Base-by-base conservation (phyloP, 768 basidiomycete species). In the Sporobolomyces pararoseus region DNA sequence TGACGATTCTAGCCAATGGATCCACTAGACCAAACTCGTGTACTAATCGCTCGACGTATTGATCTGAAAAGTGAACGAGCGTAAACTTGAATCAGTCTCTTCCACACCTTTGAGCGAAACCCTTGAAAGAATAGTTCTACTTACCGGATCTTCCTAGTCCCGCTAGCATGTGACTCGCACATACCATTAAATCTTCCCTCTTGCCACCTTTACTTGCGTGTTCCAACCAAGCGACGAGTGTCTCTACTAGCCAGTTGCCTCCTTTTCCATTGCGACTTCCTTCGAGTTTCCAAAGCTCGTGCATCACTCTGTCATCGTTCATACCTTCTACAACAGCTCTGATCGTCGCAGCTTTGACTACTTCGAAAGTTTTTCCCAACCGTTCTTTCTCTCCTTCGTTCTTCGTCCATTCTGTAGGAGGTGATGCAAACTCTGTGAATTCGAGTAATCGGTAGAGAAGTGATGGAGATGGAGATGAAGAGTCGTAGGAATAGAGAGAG, bases 281-380 rank as follows among this genome's bases (percentile, higher is more conserved):
- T 46, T 60, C n/a, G 23, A 32, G 34, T 78, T 23, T 78, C 81
- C 35, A 81, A 79, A 57, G 86, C 84, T 25, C 82, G 58, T 90
- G 87, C 70, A 84, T 84, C 72, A 89, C 91, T 72, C 84, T 85
- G 71, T 89, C 88, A 77, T 91, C 89, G 46, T 90, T 90, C 13
- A 89, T 86, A 47, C 89, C 86, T 76, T 91, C 91, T 34, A 94
- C 90, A 21, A 93, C 85, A 4, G 88, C 85, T 75, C 91, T 91
- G 79, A 92, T 87, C 13, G 92, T 81, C 0, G 89, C 90, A 5
- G 87, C 88, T 80, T 93, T 94, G 80, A 90, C 90, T 34, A 87
- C 84, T 73, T 87, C 86, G 71, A 94, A 88, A 3, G 84, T 83
- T 77, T 76, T 77, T 13, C n/a, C 58, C 3, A 51, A 39, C 14